These are phyloP conservation scores for Thelonectria olida DNA, from an alignment of 2,329 filamentous ascomycete species.

Conservation along the genomic window DNA sequence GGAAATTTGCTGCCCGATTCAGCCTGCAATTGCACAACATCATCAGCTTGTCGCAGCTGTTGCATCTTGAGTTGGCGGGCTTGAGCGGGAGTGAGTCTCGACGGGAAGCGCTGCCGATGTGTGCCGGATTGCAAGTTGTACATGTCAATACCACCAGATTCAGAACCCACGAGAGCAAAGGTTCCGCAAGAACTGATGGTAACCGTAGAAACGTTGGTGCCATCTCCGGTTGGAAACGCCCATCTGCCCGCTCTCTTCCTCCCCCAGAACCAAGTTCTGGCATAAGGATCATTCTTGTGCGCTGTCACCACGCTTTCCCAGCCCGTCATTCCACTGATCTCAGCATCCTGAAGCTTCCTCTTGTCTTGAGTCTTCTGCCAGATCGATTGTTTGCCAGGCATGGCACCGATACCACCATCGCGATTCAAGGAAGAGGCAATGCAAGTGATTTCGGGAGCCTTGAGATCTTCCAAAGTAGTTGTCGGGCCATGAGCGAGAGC, in stretches of 20 bases:
- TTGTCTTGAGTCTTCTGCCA: slow-evolving; percentile 82
- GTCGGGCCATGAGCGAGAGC: slow-evolving; percentile 68
- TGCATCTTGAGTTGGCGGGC: slow-evolving; percentile 78
- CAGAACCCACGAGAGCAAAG: slow-evolving; percentile 90
- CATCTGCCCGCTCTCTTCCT: slow-evolving; percentile 91
- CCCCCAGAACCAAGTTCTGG: slow-evolving; percentile 98
- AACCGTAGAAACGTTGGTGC: slow-evolving; percentile 84
- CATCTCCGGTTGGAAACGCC: slow-evolving; percentile 89
- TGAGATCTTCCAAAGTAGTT: slow-evolving; percentile 77
- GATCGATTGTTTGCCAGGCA: slow-evolving; percentile 79
- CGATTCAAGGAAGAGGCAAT: slow-evolving; percentile 93
- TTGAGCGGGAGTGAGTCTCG: slow-evolving; percentile 79
- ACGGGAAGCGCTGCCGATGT: slow-evolving; percentile 88
- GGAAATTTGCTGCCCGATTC: slow-evolving; percentile 54
- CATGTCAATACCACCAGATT: slow-evolving; percentile 86
- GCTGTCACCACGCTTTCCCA: slow-evolving; percentile 98
- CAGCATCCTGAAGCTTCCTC: slow-evolving; percentile 71
- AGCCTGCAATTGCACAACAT: slow-evolving; percentile 64
- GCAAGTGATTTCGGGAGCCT: slow-evolving; percentile 90
- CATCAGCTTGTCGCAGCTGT: slow-evolving; percentile 66
- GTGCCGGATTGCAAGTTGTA: slow-evolving; percentile 95
- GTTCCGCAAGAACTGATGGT: slow-evolving; percentile 91
- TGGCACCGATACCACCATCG: slow-evolving; percentile 90
- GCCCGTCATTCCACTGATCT: slow-evolving; percentile 80
- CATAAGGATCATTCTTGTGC: slow-evolving; percentile 84